Base-by-base conservation (phyloP, 352 stramenopile species). In the Phytophthora hibernalis region DNA sequence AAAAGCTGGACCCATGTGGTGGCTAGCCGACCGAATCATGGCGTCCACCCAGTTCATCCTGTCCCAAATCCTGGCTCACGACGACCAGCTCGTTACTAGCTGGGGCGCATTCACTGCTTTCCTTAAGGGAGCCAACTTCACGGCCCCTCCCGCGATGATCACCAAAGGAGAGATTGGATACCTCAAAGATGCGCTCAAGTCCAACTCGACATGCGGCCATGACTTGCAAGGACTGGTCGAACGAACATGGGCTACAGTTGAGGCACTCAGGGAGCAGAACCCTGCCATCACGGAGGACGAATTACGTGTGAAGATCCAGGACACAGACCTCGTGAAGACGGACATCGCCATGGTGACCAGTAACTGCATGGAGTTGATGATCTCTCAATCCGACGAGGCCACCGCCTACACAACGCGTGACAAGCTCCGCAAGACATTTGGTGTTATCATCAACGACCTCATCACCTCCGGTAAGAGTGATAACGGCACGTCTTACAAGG, bases 321-420 rank as follows among this genome's bases (percentile, higher is more conserved):
- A 78, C 30, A 79, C 70, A 8, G 50, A 76, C 10, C 40, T 80
- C 15, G 54, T 79, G 20, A 54, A 75, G 20, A 72, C 60, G 21
- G 74, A 82, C 8, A 65, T 82, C 26, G 65, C 77, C 3, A 62
- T 43, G 20, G 62, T 68, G 15, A 75, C 60, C 7, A 75, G 38
- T 33, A 72, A 76, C 57, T 76, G 68, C 26, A 76, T 83, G 45
- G 43, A 62, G 6, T 18, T 70, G 44, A 44, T 79, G 52, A 62
- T 54, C 40, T 48, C 48, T 6, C 55, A 72, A 28, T 73, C 68
- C 0, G 69, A 5, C 18, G 10, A 52, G 5, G 55, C 11, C 0
- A 73, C 67, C 2, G 61, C 67, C 0, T 74, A 74, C 43, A 42
- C 26, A 1, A 76, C 66, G 5, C 66, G 66, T 1, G 61, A 74